Evolutionary conservation across 1,284 basidiomycete genomes (phyloP), one percentile per base, ranked within the genome.

Genomic region (Marasmius oreades): DNA sequence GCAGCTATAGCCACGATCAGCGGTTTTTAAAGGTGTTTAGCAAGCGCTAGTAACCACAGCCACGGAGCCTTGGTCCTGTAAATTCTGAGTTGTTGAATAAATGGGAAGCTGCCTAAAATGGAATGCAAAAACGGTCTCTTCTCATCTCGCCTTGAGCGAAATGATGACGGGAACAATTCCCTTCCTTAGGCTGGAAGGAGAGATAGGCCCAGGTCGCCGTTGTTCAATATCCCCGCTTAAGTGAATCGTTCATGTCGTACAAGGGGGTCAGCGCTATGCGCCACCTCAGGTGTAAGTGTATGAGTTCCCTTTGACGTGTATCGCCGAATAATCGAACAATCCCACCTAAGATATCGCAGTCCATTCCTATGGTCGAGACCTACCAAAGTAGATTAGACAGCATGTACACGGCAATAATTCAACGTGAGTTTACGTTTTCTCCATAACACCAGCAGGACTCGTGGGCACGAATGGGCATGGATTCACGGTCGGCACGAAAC

Each of bases 41-140:
- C 18, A 60, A 52, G 55, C 47, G 39, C 46, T 51, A 51, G 45
- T n/a, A n/a, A n/a, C 52, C 57, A 55, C 57, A 58, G 55, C 53
- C 48, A 33, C 16, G 31, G 7, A 50, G 28, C 31, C 26, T 14
- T n/a, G 23, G n/a, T 42, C 39, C 14, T 33, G 12, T 50, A n/a
- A 1, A 28, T 12, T 31, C 28, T 50, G 23, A 1, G 26, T n/a
- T 8, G 24, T 50, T 18, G 10, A 33, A 33, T 50, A 14, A 20
- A 28, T 33, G 24, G 28, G 8, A 31, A 28, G 24, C 14, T 16
- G 11, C 47, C 47, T 33, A 31, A 16, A n/a, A 26, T 50, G 18
- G 24, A 31, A 50, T 31, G 28, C 26, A 26, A 33, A 33, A 48
- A 42, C 39, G 39, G 39, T 42, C 39, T 18, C 16, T 42, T 16